Evolutionary conservation across 2,329 filamentous ascomycete genomes (phyloP).

Genomic region (Pseudogymnoascus sp.): DNA sequence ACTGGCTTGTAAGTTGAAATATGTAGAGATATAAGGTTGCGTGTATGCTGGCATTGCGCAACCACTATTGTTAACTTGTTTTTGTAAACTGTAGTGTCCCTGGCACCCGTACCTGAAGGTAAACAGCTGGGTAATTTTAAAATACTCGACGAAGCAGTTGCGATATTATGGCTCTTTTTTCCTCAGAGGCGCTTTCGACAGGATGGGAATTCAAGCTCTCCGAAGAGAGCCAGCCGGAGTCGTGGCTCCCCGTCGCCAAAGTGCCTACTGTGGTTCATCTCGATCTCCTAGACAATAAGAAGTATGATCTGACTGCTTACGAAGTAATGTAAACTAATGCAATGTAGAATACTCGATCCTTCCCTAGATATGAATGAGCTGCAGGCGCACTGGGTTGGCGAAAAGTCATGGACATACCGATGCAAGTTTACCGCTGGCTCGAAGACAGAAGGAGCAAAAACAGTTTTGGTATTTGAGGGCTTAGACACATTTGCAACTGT

Average conservation of each 20-base stretch:
- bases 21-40: background rate
- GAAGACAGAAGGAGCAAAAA: slow-evolving; percentile 22
- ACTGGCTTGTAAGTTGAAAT: background rate
- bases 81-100: background rate
- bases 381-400: slow-evolving; percentile 39
- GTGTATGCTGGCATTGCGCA: background rate
- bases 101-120: background rate
- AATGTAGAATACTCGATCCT: slow-evolving; percentile 34
- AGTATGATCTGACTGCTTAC: background rate
- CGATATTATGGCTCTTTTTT: background rate
- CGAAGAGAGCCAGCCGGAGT: background rate
- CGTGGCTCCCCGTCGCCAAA: background rate
- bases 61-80: background rate
- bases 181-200: background rate
- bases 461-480: slow-evolving; percentile 51
- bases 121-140: background rate
- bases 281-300: slow-evolving; percentile 9
- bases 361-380: slow-evolving; percentile 42
- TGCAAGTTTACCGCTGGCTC: slow-evolving; percentile 11
- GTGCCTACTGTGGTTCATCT: slow-evolving; percentile 10
- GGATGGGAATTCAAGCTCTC: background rate
- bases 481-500: slow-evolving; percentile 56
- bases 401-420: slow-evolving; percentile 37
- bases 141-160: background rate
- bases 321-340: background rate